Evolutionary conservation across 495 filamentous ascomycete genomes (phyloP), one percentile per base, ranked within the genome.

Genomic region (Ascodesmis nigricans): DNA sequence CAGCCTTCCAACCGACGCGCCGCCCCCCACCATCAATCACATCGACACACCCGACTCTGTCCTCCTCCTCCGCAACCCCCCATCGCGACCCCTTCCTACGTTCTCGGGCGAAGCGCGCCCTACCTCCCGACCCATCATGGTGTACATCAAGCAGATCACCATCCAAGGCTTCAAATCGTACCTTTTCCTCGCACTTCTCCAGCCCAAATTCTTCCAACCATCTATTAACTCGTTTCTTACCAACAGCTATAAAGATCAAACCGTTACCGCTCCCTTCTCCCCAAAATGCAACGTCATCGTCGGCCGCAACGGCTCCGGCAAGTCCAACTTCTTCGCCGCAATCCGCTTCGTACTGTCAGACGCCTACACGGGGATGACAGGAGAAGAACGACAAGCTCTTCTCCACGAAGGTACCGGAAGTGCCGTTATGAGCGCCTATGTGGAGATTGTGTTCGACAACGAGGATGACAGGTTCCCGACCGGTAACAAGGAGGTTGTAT

Each of bases 101-200:
- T n/a, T n/a, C n/a, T n/a, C n/a, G n/a, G n/a, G n/a, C n/a, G n/a
- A n/a, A n/a, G n/a, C n/a, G n/a, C n/a, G n/a, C n/a, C n/a, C n/a
- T n/a, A n/a, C n/a, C n/a, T n/a, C n/a, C n/a, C n/a, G n/a, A n/a
- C n/a, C 46, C 42, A 39, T 46, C 59, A 69, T 57, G 53, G 91
- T 95, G 81, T 81, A 90, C 60, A 93, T 99, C 67, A 95, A 95
- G 57, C 87, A 99, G 63, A 92, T 99, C 52, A 99, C 93, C 58
- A 95, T 99, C 50, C 87, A 99, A 51, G 87, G 87, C 66, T 99
- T 99, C 62, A 95, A 95, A 61, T 92, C 84, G 84, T 92, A 56
- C 36, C 60, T 44, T 34, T 17, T 30, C 29, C 35, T 33, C 35
- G 35, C 38, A 26, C 36, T 31, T 26, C 37, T 20, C 31, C 31